Percentiles rank a stretch among this genome's conserved stretches.
phyloP scores from a whole-genome alignment of 2,329 filamentous ascomycete genomes.

The Ascomycota sp. region DNA sequence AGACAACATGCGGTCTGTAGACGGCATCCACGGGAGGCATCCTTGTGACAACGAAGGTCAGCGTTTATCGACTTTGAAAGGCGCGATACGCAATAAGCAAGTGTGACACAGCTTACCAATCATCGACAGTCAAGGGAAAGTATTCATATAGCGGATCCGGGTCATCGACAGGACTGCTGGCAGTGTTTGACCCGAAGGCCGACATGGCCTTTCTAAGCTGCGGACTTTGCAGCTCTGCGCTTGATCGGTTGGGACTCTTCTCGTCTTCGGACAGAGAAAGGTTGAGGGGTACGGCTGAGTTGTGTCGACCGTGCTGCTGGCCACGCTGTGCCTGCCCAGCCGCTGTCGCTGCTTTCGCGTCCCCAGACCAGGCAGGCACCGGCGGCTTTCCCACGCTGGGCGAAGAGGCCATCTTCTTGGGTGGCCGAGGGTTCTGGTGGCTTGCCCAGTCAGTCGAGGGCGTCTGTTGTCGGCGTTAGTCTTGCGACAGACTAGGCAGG shows the following conservation, averaged over 20 bases:
- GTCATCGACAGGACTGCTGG: constrained; percentile 49
- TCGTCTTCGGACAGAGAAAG: constrained; percentile 41
- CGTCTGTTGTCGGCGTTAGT: constrained; percentile 8
- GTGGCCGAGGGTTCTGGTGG: constrained; percentile 24
- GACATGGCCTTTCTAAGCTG: constrained; percentile 19
- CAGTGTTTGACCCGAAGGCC: constrained; percentile 15
- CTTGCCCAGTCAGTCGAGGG: constrained; percentile 24
- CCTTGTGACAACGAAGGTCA: constrained; percentile 15
- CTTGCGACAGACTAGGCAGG: not conserved
- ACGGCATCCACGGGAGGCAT: constrained; percentile 80
- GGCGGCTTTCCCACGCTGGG: constrained; percentile 30
- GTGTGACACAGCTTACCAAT: constrained; percentile 35
- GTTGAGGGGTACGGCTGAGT: constrained; percentile 21
- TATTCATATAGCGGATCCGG: constrained; percentile 84
- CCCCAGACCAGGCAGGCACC: constrained; percentile 26
- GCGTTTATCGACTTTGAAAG: not conserved
- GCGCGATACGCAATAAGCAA: not conserved
- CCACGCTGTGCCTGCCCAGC: constrained; percentile 5
- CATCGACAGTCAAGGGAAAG: constrained; percentile 75
- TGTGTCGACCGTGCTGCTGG: constrained; percentile 8
- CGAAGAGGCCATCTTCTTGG: constrained; percentile 32
- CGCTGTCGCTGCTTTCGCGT: constrained; percentile 5
- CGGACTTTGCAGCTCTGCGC: constrained; percentile 30
- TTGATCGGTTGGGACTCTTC: constrained; percentile 30
- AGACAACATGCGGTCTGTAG: constrained; percentile 80